Evolutionary conservation across 176 grass and related monocot species (phyloP).

Genomic region (Eragrostis nindensis): DNA sequence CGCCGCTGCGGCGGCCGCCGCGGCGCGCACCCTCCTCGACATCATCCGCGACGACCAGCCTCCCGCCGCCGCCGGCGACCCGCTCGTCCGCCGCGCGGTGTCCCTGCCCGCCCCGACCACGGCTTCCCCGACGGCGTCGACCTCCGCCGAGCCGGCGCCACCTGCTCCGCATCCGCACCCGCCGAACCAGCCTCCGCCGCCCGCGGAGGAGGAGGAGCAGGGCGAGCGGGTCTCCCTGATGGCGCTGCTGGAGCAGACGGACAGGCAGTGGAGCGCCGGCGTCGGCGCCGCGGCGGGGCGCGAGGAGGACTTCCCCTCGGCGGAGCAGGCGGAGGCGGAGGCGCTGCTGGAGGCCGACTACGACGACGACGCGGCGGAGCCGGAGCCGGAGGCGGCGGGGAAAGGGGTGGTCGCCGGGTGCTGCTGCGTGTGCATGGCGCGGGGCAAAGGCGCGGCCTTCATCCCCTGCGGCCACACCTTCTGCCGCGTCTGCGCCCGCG

Average conservation of each 20-base stretch:
- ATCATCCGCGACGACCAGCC: conserved; percentile 65
- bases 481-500: conserved; percentile 79
- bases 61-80: neutral
- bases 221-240: conserved; percentile 79
- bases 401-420: neutral
- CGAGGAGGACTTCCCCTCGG: conserved; percentile 6
- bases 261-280: conserved; percentile 62
- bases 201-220: conserved; percentile 25
- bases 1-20: conserved; percentile 25
- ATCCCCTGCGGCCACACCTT: conserved; percentile 95
- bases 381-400: conserved; percentile 7
- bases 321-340: neutral
- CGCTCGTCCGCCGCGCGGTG: conserved; percentile 38
- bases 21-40: conserved; percentile 42
- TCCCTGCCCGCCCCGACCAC: conserved; percentile 26
- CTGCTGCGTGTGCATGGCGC: conserved; percentile 94
- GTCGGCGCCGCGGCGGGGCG: neutral
- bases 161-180: neutral
- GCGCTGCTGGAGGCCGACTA: neutral
- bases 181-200: neutral
- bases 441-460: conserved; percentile 78
- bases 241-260: conserved; percentile 92
- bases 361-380: neutral
- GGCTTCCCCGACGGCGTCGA: neutral
- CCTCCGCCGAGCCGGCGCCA: neutral